Conservation (phyloP, 176 grass and related monocot genomes). For the Cocos nucifera region DNA sequence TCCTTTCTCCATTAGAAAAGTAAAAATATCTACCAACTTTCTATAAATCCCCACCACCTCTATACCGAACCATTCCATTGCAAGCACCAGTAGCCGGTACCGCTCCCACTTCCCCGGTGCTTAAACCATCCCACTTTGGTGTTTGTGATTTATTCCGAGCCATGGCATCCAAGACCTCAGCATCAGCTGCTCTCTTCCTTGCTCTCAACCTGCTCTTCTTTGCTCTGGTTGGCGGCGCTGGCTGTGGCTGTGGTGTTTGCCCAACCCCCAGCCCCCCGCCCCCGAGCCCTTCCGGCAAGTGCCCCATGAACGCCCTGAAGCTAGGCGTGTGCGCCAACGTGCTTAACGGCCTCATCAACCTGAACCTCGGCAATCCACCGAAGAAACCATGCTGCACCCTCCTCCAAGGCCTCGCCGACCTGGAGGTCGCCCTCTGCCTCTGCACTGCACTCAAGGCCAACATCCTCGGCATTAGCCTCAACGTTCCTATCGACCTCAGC, state of each 20-base stretch:
- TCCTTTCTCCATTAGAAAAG: too few species aligned
- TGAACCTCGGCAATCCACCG: conserved; percentile 49
- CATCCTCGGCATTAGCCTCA: conserved; percentile 42
- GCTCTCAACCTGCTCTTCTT: conserved; percentile 61
- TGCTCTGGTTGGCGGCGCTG: conserved; percentile 9
- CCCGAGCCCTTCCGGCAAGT: background rate
- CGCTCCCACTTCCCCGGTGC: too few species aligned
- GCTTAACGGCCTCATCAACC: conserved; percentile 49
- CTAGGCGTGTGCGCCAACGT: conserved; percentile 70
- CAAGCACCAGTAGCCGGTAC: too few species aligned
- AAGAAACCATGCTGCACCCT: conserved; percentile 54
- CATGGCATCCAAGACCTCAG: conserved; percentile 47
- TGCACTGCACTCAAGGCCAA: conserved; percentile 28
- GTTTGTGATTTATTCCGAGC: background rate
- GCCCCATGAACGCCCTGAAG: conserved; percentile 49
- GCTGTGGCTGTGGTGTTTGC: too few species aligned
- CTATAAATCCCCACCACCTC: too few species aligned
- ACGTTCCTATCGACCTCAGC: conserved; percentile 36
- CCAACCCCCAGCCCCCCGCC: conserved; percentile 14
- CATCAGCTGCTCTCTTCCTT: conserved; percentile 38
- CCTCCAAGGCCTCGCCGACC: conserved; percentile 53
- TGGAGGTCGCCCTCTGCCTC: conserved; percentile 49
- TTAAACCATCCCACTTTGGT: too few species aligned
- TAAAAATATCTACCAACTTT: too few species aligned
- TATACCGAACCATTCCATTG: too few species aligned